These are phyloP conservation scores for Hyaloperonospora arabidopsidis DNA, from an alignment of 352 stramenopile genomes.

Conservation along the genomic window DNA sequence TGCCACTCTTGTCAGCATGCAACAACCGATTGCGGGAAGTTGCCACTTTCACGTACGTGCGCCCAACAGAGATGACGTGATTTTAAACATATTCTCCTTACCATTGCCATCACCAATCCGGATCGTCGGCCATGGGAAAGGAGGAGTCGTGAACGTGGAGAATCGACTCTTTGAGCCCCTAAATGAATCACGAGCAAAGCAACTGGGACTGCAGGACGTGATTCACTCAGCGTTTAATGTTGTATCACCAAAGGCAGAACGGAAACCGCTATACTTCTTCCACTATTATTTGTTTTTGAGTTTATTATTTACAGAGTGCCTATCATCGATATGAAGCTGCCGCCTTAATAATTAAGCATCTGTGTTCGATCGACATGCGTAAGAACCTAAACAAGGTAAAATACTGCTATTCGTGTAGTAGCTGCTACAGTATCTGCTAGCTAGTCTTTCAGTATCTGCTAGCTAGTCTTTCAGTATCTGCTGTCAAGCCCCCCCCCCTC, in stretches of 20 bases:
- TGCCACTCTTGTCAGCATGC: conserved; percentile 44
- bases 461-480: too few species aligned
- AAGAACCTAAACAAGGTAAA: too few species aligned
- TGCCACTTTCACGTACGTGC: conserved; percentile 23
- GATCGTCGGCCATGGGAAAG: conserved; percentile 16
- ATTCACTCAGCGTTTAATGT: conserved; percentile 39
- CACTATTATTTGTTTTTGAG: too few species aligned
- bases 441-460: too few species aligned
- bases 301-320: too few species aligned
- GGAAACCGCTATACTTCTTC: too few species aligned
- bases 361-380: too few species aligned
- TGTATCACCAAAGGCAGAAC: conserved; percentile 42
- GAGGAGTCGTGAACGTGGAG: conserved; percentile 37
- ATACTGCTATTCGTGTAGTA: too few species aligned
- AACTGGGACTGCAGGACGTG: conserved; percentile 47
- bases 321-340: too few species aligned
- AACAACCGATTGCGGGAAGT: conserved; percentile 26
- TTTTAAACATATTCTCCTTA: conserved; percentile 53
- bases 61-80: conserved; percentile 49
- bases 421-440: too few species aligned
- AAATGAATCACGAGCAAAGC: conserved; percentile 71
- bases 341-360: too few species aligned
- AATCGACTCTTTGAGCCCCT: conserved; percentile 65
- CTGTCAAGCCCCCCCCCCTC: too few species aligned
- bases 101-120: conserved; percentile 6